Evolutionary conservation across 768 basidiomycete genomes (phyloP).

Genomic region (Lactifluus hygrophoroides): DNA sequence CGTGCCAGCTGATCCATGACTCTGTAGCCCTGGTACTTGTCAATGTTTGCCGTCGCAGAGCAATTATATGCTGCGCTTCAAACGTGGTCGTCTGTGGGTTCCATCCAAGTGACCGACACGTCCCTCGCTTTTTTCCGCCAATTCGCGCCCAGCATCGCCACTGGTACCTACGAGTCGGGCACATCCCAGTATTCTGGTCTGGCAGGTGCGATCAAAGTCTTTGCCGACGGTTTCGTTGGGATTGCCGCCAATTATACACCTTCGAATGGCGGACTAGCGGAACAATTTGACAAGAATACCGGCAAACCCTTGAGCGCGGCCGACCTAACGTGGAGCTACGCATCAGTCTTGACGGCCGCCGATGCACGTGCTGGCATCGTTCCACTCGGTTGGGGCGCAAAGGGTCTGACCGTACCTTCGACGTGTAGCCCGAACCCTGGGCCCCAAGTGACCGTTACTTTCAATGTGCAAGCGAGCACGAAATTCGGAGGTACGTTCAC

Average conservation of each 20-base stretch:
- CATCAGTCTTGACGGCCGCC: conserved; percentile 55
- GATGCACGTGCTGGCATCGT: conserved; percentile 46
- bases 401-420: conserved; percentile 41
- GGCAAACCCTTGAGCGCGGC: conserved; percentile 54
- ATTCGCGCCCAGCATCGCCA: conserved; percentile 40
- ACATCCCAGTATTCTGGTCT: conserved; percentile 44
- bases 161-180: conserved; percentile 48
- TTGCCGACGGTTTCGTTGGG: conserved; percentile 60
- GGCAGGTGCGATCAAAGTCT: conserved; percentile 38
- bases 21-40: conserved; percentile 64
- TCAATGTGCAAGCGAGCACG: conserved; percentile 56
- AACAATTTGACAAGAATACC: conserved; percentile 47
- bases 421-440: conserved; percentile 28
- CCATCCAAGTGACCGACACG: conserved; percentile 44
- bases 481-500: conserved; percentile 44
- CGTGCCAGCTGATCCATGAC: not conserved
- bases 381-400: too few relatives aligned
- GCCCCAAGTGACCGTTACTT: conserved; percentile 43
- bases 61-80: conserved; percentile 67
- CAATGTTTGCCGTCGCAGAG: conserved; percentile 65
- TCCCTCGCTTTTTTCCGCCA: conserved; percentile 68
- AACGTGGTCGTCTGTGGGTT: conserved; percentile 50
- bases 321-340: conserved; percentile 75
- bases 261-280: conserved; percentile 47
- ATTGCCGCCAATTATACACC: conserved; percentile 57